Conservation (phyloP, 208 protist genomes). For the Leishmania mexicana region DNA sequence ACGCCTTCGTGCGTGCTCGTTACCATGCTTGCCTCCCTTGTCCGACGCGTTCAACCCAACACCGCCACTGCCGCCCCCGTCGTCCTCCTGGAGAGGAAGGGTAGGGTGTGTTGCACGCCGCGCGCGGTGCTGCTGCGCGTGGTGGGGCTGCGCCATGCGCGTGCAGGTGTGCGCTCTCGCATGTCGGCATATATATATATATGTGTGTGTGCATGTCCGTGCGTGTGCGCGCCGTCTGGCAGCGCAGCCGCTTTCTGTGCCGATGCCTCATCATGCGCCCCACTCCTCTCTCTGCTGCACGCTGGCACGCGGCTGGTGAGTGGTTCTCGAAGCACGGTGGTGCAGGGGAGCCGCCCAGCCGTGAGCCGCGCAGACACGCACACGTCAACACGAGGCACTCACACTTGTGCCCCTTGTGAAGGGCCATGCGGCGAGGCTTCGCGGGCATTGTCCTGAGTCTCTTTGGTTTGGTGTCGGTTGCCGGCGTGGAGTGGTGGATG, state of each 20-base stretch:
- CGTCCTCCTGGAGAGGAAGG: no score
- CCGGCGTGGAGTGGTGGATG: no score
- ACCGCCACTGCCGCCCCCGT: background rate
- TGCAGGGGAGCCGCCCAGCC: no score
- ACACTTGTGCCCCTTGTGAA: background rate
- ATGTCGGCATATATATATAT: no score
- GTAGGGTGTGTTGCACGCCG: no score
- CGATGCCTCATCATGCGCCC: background rate
- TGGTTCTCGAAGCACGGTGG: background rate
- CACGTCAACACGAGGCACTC: background rate
- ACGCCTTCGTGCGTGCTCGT: background rate
- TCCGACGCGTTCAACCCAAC: background rate
- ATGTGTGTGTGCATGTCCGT: no score
- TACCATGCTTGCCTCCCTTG: background rate
- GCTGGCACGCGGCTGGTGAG: background rate
- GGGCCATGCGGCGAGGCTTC: background rate
- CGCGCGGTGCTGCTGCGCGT: no score
- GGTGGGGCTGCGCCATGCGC: no score
- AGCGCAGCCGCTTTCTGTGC: background rate
- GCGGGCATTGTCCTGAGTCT: no score
- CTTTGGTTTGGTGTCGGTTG: no score
- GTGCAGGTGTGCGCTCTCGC: no score
- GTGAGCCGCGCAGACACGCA: background rate
- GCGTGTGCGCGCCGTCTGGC: no score
- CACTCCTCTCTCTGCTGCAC: background rate